Conservation (phyloP, 202 grass and related monocot species). For the Zizania palustris region DNA sequence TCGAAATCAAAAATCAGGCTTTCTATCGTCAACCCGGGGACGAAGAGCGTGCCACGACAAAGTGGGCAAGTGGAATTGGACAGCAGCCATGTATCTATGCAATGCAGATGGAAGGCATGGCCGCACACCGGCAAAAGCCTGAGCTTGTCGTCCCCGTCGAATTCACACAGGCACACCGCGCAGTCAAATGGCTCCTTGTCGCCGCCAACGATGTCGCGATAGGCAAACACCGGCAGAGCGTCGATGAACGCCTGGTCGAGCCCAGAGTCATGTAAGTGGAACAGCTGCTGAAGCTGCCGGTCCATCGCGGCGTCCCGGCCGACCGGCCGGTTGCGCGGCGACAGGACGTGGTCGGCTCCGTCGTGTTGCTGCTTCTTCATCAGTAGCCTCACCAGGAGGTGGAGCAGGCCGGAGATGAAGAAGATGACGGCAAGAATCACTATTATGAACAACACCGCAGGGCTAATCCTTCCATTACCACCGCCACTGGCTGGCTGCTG, state of each 20-base stretch:
- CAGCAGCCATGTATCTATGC: slow-evolving; percentile 96
- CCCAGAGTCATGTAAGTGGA: slow-evolving; percentile 64
- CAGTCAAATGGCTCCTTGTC: slow-evolving; percentile 93
- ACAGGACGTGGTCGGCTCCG: not conserved
- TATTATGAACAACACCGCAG: slow-evolving; percentile 86
- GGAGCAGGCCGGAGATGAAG: slow-evolving; percentile 91
- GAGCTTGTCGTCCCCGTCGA: slow-evolving; percentile 68
- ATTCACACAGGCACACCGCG: slow-evolving; percentile 90
- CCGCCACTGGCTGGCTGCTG: slow-evolving; percentile 22
- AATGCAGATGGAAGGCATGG: slow-evolving; percentile 85
- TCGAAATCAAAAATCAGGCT: slow-evolving; percentile 77
- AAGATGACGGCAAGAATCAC: slow-evolving; percentile 87
- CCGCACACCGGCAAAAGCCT: slow-evolving; percentile 79
- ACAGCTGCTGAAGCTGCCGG: slow-evolving; percentile 68
- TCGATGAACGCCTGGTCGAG: slow-evolving; percentile 91
- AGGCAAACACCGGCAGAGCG: slow-evolving; percentile 87
- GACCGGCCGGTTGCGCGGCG: not conserved
- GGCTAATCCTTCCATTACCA: slow-evolving; percentile 67
- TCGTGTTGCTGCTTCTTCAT: slow-evolving; percentile 63
- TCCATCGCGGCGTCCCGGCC: slow-evolving; percentile 45
- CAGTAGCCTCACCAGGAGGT: slow-evolving; percentile 83
- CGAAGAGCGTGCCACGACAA: slow-evolving; percentile 87
- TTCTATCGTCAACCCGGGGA: slow-evolving; percentile 57
- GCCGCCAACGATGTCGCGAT: slow-evolving; percentile 62
- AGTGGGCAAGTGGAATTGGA: slow-evolving; percentile 96